Evolutionary conservation across 2,329 filamentous ascomycete genomes (phyloP).

Genomic region (Fusarium tupiense): DNA sequence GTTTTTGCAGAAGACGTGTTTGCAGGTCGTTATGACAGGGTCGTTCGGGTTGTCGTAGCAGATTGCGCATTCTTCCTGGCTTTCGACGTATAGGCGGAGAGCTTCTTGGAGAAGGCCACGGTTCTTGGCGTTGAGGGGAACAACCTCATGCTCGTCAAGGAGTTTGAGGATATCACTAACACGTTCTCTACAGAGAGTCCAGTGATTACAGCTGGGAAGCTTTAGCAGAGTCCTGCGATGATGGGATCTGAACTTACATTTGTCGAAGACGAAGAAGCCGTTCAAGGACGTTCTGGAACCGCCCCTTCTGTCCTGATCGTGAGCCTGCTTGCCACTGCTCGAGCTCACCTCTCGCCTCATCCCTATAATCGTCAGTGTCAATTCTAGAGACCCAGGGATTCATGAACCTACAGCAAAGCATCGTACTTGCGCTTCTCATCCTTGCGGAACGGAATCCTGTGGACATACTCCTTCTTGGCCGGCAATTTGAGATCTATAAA

Average conservation of each 20-base stretch:
- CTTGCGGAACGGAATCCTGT: constrained; percentile 76
- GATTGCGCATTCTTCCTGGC: constrained; percentile 83
- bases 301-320: constrained; percentile 56
- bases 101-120: constrained; percentile 76
- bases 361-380: constrained; percentile 50
- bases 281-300: constrained; percentile 81
- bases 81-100: constrained; percentile 80
- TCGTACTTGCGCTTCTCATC: constrained; percentile 84
- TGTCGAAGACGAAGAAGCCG: constrained; percentile 85
- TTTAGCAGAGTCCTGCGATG: constrained; percentile 1
- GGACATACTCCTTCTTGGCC: constrained; percentile 78
- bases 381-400: neutral
- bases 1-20: constrained; percentile 78
- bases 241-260: constrained; percentile 54
- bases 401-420: constrained; percentile 67
- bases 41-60: constrained; percentile 78
- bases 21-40: constrained; percentile 86
- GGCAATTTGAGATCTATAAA: constrained; percentile 86
- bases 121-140: constrained; percentile 78
- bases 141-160: constrained; percentile 73
- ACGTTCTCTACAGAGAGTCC: constrained; percentile 80
- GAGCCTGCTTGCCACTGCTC: constrained; percentile 64
- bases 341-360: constrained; percentile 79
- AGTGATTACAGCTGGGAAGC: constrained; percentile 76
- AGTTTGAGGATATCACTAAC: constrained; percentile 77